These are phyloP conservation scores for Fusarium sp. DNA, from an alignment of 2,329 filamentous ascomycete genomes.

Conservation along the genomic window DNA sequence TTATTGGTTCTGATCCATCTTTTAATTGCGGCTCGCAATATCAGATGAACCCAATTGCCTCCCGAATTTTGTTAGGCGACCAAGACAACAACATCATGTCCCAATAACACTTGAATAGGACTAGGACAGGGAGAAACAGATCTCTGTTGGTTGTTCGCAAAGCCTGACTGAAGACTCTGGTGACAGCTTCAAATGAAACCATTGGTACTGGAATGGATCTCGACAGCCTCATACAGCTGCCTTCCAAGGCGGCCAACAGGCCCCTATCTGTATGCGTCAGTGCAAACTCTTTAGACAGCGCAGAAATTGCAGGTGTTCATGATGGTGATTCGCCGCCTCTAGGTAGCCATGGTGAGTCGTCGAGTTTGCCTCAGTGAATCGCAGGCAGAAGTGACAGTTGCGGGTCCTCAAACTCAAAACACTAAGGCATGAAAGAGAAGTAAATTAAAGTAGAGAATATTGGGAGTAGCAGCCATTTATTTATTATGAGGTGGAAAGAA, in stretches of 20 bases:
- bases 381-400: too few relatives aligned
- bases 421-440: background rate
- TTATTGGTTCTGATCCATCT: background rate
- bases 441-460: background rate
- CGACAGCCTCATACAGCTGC: background rate
- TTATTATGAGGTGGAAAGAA: too few relatives aligned
- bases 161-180: background rate
- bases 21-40: background rate
- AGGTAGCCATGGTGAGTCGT: too few relatives aligned
- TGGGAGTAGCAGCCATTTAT: background rate
- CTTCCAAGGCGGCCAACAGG: background rate
- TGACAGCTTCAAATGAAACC: background rate
- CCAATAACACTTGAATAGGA: background rate
- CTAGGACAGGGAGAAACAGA: background rate
- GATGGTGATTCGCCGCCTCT: too few relatives aligned
- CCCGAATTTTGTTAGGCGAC: background rate
- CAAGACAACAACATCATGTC: background rate
- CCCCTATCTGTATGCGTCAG: background rate
- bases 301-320: too few relatives aligned
- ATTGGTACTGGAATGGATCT: background rate
- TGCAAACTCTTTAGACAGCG: background rate
- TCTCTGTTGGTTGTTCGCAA: background rate
- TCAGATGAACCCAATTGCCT: background rate
- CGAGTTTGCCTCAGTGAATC: too few relatives aligned
- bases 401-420: too few relatives aligned